Conservation (phyloP, 2,329 filamentous ascomycete genomes). For the Cercospora sp. region DNA sequence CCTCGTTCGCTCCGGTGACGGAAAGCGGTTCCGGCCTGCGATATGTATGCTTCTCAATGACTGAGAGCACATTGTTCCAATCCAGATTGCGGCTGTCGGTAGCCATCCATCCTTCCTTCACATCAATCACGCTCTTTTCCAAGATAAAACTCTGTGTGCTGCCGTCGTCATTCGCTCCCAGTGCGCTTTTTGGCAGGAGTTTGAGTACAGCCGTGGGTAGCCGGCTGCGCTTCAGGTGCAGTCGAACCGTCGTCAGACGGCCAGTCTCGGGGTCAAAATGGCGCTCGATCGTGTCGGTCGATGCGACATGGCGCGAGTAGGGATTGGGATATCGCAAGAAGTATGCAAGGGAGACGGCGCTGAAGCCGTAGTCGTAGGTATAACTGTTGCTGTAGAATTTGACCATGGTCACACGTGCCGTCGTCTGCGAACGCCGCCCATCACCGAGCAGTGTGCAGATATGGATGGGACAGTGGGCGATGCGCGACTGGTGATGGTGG, state of each 20-base stretch:
- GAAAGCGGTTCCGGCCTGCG: slow-evolving; percentile 45
- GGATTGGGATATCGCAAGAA: slow-evolving; percentile 88
- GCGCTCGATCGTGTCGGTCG: slow-evolving; percentile 77
- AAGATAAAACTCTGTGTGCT: slow-evolving; percentile 76
- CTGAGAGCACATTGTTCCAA: slow-evolving; percentile 76
- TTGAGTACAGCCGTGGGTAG: slow-evolving; percentile 74
- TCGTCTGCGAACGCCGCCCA: slow-evolving; percentile 18
- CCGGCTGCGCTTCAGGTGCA: slow-evolving; percentile 80
- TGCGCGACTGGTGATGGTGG: slow-evolving; percentile 2
- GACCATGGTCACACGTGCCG: slow-evolving; percentile 44
- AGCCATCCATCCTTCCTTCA: slow-evolving; percentile 78
- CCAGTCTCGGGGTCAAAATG: slow-evolving; percentile 71
- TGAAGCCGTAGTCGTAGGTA: slow-evolving; percentile 77
- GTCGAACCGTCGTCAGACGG: slow-evolving; percentile 72
- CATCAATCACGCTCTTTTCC: slow-evolving; percentile 75
- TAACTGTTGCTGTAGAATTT: slow-evolving; percentile 60
- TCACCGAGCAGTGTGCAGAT: slow-evolving; percentile 20
- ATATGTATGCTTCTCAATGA: slow-evolving; percentile 75
- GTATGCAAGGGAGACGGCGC: slow-evolving; percentile 83
- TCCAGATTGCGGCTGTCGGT: slow-evolving; percentile 80
- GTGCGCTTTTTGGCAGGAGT: slow-evolving; percentile 67
- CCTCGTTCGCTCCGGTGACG: slow-evolving; percentile 30
- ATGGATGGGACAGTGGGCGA: slow-evolving; percentile 5
- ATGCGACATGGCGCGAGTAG: slow-evolving; percentile 77
- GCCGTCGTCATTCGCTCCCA: slow-evolving; percentile 58